Percentiles rank a stretch among this genome's conserved stretches.
Conservation (phyloP, 345 rosid genomes). For the Psidium friedrichsthalianum region DNA sequence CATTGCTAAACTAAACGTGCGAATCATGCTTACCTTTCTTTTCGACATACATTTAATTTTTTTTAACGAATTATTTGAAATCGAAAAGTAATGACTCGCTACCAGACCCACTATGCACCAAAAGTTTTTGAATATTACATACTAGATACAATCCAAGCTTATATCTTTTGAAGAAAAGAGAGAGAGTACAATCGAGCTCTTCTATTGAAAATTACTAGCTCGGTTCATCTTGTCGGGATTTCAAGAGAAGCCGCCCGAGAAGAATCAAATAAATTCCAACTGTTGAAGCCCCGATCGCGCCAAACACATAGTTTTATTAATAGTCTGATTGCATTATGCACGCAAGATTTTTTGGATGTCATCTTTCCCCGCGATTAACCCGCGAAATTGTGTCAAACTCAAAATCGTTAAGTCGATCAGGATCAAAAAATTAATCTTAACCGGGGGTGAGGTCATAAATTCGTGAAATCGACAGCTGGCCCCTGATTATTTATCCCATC, state of each 20-base stretch:
- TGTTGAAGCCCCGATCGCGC: too few species aligned
- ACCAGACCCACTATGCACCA: background rate
- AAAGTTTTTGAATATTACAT: background rate
- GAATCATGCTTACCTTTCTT: background rate
- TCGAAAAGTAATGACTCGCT: background rate
- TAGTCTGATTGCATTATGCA: too few species aligned
- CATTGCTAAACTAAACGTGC: background rate
- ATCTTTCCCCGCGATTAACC: background rate
- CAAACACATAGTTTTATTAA: too few species aligned
- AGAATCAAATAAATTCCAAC: background rate
- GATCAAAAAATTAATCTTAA: too few species aligned
- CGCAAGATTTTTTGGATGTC: background rate
- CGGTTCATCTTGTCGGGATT: background rate
- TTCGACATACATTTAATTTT: background rate
- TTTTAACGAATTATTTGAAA: background rate
- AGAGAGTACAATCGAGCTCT: background rate
- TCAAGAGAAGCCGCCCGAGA: background rate
- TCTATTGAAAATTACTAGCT: background rate
- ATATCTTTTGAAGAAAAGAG: background rate
- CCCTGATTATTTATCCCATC: background rate
- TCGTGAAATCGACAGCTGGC: background rate
- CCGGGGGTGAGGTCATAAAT: background rate
- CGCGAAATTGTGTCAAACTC: background rate
- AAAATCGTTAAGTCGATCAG: too few species aligned
- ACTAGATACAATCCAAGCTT: background rate